Evolutionary conservation across 2,329 filamentous ascomycete genomes (phyloP), one percentile per base, ranked within the genome.

Genomic region (Aotearoamyces nothofagi): DNA sequence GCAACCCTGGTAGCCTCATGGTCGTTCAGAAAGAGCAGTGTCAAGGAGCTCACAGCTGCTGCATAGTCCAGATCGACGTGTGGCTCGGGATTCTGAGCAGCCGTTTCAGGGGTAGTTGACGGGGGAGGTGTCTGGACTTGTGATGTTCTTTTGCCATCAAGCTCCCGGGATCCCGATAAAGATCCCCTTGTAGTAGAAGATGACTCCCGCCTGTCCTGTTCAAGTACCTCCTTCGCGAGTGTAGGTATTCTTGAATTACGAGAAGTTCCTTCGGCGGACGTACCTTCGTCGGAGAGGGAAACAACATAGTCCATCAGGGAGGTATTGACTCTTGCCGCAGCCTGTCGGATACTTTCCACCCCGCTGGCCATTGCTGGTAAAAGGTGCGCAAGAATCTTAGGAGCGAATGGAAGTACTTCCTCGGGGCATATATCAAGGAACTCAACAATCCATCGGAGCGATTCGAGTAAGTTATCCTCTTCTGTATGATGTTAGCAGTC

Each of bases 391-490:
- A 98, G 59, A 16, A 98, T 76, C 41, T 83, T 81, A 13, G 92
- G 92, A 1, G 92, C 90, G 51, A 96, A 96, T 4, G 81, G 80
- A 23, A 98, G 64, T 4, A 98, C 92, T 46, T 98, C 90, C 49
- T 94, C 90, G 0, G 90, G 87, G 43, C 86, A 94, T 25, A 98
- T 96, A 38, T 96, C 86, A 41, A 98, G 78, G 50, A 98, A 94
- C 34, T 79, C 80, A 40, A 94, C 84, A 39, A 98, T 84, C 90
- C 90, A 98, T 37, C 83, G 72, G 15, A 98, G 61, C 3, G 86
- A 84, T 30, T 92, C 92, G 22, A 94, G 64, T 24, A 94, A 69
- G 39, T 92, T 86, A 45, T 93, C 82, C 50, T 96, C 84, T 49
- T 94, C 86, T 76, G 49, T 40, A 30, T 20, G 12, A 20, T 19